Evolutionary conservation across 2,329 filamentous ascomycete species (phyloP).

Genomic region (Madurella mycetomatis): DNA sequence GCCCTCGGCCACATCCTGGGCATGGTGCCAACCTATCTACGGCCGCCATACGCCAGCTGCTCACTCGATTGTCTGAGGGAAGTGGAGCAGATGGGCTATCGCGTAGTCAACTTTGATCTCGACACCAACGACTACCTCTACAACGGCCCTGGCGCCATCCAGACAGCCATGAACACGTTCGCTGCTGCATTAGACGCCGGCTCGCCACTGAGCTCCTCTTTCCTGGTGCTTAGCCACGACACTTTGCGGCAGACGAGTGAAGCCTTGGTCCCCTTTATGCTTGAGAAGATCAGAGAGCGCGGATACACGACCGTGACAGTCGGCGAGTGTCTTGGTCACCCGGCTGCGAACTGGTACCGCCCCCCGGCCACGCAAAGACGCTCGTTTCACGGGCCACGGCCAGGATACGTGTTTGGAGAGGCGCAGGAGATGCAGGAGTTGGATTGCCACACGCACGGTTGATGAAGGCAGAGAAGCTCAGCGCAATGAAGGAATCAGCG

Average conservation of each 20-base stretch:
- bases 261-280: constrained; percentile 38
- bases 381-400: neutral
- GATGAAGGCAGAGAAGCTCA: no score
- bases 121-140: constrained; percentile 49
- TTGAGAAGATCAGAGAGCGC: constrained; percentile 35
- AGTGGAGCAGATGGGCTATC: constrained; percentile 35
- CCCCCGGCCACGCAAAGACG: neutral
- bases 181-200: constrained; percentile 30
- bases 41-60: constrained; percentile 32
- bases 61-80: constrained; percentile 19
- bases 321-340: constrained; percentile 54
- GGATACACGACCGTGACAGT: constrained; percentile 49
- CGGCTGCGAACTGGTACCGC: constrained; percentile 28
- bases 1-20: constrained; percentile 32
- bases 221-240: constrained; percentile 43
- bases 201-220: constrained; percentile 31
- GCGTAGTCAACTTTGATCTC: constrained; percentile 45
- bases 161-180: constrained; percentile 42
- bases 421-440: neutral
- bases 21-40: constrained; percentile 35
- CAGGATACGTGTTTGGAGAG: neutral
- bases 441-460: neutral
- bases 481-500: no score
- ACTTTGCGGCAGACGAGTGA: constrained; percentile 35
- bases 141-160: constrained; percentile 36